Evolutionary conservation across 805 yeast genomes (phyloP).

Genomic region (Candida oleophila): DNA sequence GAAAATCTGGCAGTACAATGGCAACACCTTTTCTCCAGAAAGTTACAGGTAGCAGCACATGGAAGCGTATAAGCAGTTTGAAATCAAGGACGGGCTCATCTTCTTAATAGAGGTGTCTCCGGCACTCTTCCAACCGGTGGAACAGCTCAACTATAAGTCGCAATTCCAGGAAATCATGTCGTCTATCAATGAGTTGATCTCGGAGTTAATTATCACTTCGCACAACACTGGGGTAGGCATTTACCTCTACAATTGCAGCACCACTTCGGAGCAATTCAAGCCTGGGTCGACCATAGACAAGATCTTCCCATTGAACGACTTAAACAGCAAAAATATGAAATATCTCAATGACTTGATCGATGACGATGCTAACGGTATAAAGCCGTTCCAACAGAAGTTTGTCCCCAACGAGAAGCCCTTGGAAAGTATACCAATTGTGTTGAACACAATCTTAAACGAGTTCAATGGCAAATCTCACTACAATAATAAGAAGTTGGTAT

Average conservation of each 20-base stretch:
- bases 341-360: slow-evolving; percentile 48
- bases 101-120: slow-evolving; percentile 63
- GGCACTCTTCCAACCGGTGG: slow-evolving; percentile 36
- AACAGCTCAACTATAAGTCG: slow-evolving; percentile 35
- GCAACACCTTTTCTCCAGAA: too few species aligned
- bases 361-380: slow-evolving; percentile 33
- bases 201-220: slow-evolving; percentile 60
- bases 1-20: too few species aligned
- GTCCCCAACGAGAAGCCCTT: slow-evolving; percentile 16
- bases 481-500: slow-evolving; percentile 58
- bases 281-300: slow-evolving; percentile 45
- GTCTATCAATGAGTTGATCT: slow-evolving; percentile 60
- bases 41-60: neutral
- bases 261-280: slow-evolving; percentile 25
- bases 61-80: slow-evolving; percentile 34
- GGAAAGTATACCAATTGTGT: slow-evolving; percentile 34
- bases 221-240: slow-evolving; percentile 78
- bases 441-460: slow-evolving; percentile 55
- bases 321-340: slow-evolving; percentile 60
- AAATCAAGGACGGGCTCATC: slow-evolving; percentile 60
- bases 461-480: slow-evolving; percentile 48
- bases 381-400: slow-evolving; percentile 10
- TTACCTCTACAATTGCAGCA: slow-evolving; percentile 53
- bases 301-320: slow-evolving; percentile 51
- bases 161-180: slow-evolving; percentile 53